phyloP scores from a whole-genome alignment of 805 yeast species.

The Hanseniaspora meyeri region DNA sequence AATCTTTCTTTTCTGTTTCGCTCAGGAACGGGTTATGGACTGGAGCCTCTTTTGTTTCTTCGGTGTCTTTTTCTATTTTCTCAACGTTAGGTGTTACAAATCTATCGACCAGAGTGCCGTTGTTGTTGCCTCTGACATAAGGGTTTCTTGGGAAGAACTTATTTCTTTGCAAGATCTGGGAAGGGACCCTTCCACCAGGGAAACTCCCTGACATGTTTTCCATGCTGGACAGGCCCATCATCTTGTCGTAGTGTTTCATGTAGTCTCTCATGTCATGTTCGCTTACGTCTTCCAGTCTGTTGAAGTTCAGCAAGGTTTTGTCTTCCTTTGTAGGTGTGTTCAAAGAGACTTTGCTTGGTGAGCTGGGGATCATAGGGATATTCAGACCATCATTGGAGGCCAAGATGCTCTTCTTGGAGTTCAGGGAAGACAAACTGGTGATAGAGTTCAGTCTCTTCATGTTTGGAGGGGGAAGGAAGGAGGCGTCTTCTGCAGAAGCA shows the following conservation, averaged over 20 bases:
- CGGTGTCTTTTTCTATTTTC: background rate
- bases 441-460: background rate
- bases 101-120: background rate
- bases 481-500: background rate
- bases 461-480: conserved; percentile 3
- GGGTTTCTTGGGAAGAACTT: conserved; percentile 11
- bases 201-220: conserved; percentile 13
- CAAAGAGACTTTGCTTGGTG: background rate
- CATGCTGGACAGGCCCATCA: conserved; percentile 10
- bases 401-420: conserved; percentile 6
- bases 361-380: conserved; percentile 7
- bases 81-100: background rate
- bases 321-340: background rate
- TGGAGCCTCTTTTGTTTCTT: background rate
- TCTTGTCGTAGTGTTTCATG: conserved; percentile 12
- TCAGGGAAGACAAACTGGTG: background rate
- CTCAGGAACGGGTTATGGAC: conserved; percentile 5
- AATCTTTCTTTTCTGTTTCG: background rate
- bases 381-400: conserved; percentile 5
- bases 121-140: conserved; percentile 2
- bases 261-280: conserved; percentile 14
- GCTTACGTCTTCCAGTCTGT: conserved; percentile 9
- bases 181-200: conserved; percentile 13
- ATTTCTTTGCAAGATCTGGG: background rate
- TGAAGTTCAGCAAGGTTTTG: conserved; percentile 3